These are phyloP conservation scores for Colletotrichum cordylinicola DNA, from an alignment of 2,329 filamentous ascomycete species.

Conservation along the genomic window DNA sequence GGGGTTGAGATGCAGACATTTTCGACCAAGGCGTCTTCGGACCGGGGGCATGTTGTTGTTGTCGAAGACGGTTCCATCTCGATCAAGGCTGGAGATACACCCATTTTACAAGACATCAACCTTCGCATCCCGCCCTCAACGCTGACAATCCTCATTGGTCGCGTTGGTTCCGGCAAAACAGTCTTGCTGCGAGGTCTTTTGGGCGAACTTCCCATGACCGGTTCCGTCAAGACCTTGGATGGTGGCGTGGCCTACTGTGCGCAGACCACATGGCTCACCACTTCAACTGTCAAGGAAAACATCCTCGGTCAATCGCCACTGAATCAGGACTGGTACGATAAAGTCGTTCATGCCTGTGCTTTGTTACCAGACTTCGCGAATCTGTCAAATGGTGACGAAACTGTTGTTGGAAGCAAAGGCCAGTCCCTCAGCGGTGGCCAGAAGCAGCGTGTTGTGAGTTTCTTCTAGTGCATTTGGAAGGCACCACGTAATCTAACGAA, in stretches of 20 bases:
- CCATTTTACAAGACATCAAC: constrained; percentile 6
- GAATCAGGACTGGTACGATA: constrained; percentile 26
- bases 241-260: constrained; percentile 25
- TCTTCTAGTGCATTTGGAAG: neutral
- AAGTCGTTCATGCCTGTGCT: constrained; percentile 24
- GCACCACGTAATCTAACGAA: neutral
- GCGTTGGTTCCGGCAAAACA: constrained; percentile 26
- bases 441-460: constrained; percentile 36
- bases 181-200: constrained; percentile 17
- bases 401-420: constrained; percentile 34
- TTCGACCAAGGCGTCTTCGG: neutral
- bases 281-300: constrained; percentile 29
- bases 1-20: neutral
- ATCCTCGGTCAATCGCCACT: constrained; percentile 25
- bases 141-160: constrained; percentile 22
- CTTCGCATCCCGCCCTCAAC: neutral
- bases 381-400: constrained; percentile 27
- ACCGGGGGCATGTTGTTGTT: neutral
- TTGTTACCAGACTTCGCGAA: constrained; percentile 24
- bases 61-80: neutral
- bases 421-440: constrained; percentile 40
- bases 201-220: constrained; percentile 12
- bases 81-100: neutral
- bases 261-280: constrained; percentile 29
- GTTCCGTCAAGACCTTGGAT: neutral